Evolutionary conservation across 2,329 filamentous ascomycete species (phyloP), one percentile per base, ranked within the genome.

Genomic region (Colletotrichum navitas): DNA sequence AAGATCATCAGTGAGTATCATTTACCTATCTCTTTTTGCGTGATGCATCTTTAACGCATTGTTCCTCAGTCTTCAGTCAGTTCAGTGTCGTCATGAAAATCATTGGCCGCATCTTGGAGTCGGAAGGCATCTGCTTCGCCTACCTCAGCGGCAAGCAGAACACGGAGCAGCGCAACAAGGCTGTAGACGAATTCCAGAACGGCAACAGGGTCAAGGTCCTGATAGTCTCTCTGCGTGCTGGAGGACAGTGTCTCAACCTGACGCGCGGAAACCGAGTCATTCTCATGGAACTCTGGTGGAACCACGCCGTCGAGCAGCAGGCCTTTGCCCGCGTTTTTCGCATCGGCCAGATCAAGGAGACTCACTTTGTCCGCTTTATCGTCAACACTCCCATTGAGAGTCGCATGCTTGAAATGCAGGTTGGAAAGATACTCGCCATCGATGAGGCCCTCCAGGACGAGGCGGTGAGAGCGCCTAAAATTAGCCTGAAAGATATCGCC

Each of bases 321-420:
- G 91, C 88, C 0, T 86, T 86, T 43, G 80, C 81, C 0, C 87
- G 92, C 0, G 87, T 93, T 0, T 88, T 87, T 74, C 85, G 92
- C 4, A 89, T 91, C 1, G 91, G 91, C 0, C 93, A 95, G 72
- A 74, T 76, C 0, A 87, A 90, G 45, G 81, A 88, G 39, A 91
- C 91, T 0, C 82, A 88, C 8, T 86, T 92, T 64, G 84, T 88
- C 0, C 85, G 90, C 0, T 83, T 94, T 36, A 79, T 90, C 0
- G 83, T 90, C 0, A 77, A 82, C 0, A 82, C 87, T 3, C 87
- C 85, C 0, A 87, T 93, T 3, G 92, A 94, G 68, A 80, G 86
- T 16, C 81, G 85, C 0, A 82, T 94, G 6, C 77, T 86, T 0
- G 54, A 77, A 0, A 83, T 93, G 74, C 91, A 94, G 69, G 68